Conservation (phyloP, 495 filamentous ascomycete genomes). For the Hyaloscypha variabilis region DNA sequence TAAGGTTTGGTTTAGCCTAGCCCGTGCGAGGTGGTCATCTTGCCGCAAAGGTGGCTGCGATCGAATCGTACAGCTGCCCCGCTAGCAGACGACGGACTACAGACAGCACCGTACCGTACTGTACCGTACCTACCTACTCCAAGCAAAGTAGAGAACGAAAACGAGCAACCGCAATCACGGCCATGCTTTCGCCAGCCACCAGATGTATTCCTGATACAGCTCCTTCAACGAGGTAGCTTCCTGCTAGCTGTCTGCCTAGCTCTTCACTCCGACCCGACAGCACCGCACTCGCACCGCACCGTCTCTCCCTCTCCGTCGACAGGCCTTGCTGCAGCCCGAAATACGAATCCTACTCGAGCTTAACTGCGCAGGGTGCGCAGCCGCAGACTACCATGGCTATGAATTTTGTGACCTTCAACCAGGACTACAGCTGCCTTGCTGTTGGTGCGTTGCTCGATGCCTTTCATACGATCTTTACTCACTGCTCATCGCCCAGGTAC, state of each 20-base stretch:
- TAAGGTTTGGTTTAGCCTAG: not conserved
- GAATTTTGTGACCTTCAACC: conserved; percentile 99
- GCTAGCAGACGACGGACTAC: no score
- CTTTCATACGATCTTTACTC: not conserved
- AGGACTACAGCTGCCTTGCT: conserved; percentile 95
- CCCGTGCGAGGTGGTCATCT: not conserved
- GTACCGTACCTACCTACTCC: no score
- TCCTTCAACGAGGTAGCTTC: conserved; percentile 1
- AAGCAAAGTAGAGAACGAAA: not conserved
- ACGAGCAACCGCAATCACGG: no score
- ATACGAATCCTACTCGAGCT: not conserved
- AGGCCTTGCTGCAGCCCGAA: not conserved
- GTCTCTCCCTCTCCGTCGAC: not conserved
- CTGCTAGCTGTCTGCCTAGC: not conserved
- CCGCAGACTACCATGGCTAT: conserved; percentile 67
- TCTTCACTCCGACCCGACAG: no score
- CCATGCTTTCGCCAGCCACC: not conserved
- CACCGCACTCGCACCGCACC: no score
- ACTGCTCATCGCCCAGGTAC: conserved; percentile 58
- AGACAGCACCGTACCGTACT: no score
- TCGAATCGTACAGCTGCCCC: no score
- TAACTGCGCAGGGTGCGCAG: not conserved
- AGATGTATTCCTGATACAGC: conserved; percentile 13
- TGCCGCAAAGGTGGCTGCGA: not conserved
- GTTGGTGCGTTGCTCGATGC: conserved; percentile 63